A percentile compares a stretch with the other conserved stretches of the same genome.
Evolutionary conservation across 352 stramenopile species (phyloP).

Genomic region (Plasmopara halstedii): DNA sequence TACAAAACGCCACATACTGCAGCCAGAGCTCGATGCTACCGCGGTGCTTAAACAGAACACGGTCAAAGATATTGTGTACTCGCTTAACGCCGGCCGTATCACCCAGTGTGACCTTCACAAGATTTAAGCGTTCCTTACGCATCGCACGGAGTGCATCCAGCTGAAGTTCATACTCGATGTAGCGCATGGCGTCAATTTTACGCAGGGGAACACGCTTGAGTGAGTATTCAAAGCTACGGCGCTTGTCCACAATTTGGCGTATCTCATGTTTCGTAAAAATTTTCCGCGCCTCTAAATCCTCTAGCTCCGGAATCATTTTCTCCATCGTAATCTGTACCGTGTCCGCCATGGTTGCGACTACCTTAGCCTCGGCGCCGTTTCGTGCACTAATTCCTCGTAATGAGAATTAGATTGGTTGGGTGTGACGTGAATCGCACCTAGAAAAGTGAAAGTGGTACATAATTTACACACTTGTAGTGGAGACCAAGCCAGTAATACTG

Average conservation of each 20-base stretch:
- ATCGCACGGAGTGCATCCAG: constrained; percentile 82
- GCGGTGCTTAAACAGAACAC: constrained; percentile 80
- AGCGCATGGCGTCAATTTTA: constrained; percentile 89
- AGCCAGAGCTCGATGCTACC: constrained; percentile 87
- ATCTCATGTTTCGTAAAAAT: constrained; percentile 86
- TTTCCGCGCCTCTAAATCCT: constrained; percentile 85
- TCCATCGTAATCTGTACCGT: constrained; percentile 91
- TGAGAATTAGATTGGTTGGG: constrained; percentile 18
- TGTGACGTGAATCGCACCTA: constrained; percentile 21
- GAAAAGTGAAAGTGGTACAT: not conserved
- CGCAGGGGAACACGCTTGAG: constrained; percentile 82
- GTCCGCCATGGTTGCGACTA: constrained; percentile 74
- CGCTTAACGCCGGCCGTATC: constrained; percentile 63
- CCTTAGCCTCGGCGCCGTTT: not conserved
- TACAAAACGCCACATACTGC: constrained; percentile 86
- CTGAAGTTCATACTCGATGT: constrained; percentile 92
- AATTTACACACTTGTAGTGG: not conserved
- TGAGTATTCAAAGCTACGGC: constrained; percentile 90
- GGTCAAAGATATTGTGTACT: constrained; percentile 84
- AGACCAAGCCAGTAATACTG: constrained; percentile 1
- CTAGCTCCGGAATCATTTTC: constrained; percentile 91
- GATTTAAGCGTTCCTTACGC: constrained; percentile 65
- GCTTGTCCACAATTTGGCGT: constrained; percentile 84
- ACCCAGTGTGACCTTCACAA: constrained; percentile 64
- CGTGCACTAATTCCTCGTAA: not conserved